These are phyloP conservation scores for Cutaneotrichosporon sp. DNA, from an alignment of 1,284 basidiomycete genomes.

Conservation along the genomic window DNA sequence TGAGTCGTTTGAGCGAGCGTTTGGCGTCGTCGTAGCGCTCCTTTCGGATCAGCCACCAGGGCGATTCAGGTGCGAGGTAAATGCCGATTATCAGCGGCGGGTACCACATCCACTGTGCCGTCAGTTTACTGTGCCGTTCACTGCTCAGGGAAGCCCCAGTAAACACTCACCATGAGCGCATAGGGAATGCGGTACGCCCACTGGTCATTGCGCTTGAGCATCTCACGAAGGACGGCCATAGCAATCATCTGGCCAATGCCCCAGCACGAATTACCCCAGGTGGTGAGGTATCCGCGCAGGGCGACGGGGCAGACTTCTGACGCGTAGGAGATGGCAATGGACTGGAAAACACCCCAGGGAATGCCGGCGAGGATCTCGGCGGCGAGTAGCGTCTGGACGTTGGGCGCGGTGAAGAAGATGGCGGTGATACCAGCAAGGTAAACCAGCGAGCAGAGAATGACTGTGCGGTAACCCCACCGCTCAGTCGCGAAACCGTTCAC, in stretches of 20 bases:
- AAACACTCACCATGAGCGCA: neutral
- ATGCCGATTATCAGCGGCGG: conserved; percentile 34
- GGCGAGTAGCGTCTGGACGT: conserved; percentile 22
- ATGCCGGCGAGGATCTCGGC: conserved; percentile 26
- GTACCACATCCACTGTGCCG: conserved; percentile 43
- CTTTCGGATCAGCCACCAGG: conserved; percentile 40
- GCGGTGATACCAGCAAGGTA: conserved; percentile 37
- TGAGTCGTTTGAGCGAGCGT: conserved; percentile 20
- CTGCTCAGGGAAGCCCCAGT: conserved; percentile 30
- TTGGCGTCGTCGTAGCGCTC: conserved; percentile 34
- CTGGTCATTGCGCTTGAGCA: conserved; percentile 26
- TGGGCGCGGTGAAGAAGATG: conserved; percentile 37
- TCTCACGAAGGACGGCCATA: conserved; percentile 48
- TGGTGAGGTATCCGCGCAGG: conserved; percentile 41
- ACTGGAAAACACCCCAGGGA: conserved; percentile 29
- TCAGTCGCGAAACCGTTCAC: conserved; percentile 24
- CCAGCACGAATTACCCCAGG: conserved; percentile 48
- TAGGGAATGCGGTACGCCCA: conserved; percentile 39
- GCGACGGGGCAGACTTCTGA: conserved; percentile 49
- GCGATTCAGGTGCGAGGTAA: conserved; percentile 28
- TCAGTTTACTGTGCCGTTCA: neutral
- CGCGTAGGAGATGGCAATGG: conserved; percentile 35
- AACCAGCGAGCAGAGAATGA: conserved; percentile 19
- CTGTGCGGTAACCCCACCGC: conserved; percentile 15
- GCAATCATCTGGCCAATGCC: conserved; percentile 40